phyloP scores from a whole-genome alignment of 805 yeast species.

The Brettanomyces naardenensis region DNA sequence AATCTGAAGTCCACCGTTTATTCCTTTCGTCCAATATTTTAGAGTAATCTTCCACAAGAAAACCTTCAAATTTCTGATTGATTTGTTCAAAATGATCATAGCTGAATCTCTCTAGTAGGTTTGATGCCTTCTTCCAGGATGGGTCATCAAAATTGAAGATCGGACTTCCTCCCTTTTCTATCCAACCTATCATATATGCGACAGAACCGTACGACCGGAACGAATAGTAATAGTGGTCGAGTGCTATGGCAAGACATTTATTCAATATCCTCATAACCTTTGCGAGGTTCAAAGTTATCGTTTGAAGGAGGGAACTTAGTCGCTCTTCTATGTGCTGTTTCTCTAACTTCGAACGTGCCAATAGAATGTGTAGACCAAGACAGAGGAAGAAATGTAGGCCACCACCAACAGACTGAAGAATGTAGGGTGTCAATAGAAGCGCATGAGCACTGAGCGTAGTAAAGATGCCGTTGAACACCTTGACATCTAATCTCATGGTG shows the following conservation, averaged over 20 bases:
- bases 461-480: slow-evolving; percentile 1
- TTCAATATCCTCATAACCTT: slow-evolving; percentile 7
- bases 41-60: not conserved
- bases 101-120: slow-evolving; percentile 4
- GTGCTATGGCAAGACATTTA: slow-evolving; percentile 10
- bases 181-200: slow-evolving; percentile 9
- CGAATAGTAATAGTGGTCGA: slow-evolving; percentile 15
- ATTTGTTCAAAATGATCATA: slow-evolving; percentile 6
- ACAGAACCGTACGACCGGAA: slow-evolving; percentile 9
- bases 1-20: slow-evolving; percentile 2
- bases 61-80: slow-evolving; percentile 9
- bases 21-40: not conserved
- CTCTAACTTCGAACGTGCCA: not conserved
- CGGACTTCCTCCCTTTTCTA: slow-evolving; percentile 12
- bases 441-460: slow-evolving; percentile 2
- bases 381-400: slow-evolving; percentile 3
- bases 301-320: not conserved
- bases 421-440: slow-evolving; percentile 1
- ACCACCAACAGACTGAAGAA: not conserved
- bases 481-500: not conserved
- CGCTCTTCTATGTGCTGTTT: not conserved
- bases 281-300: not conserved
- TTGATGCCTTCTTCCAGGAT: slow-evolving; percentile 1
- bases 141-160: slow-evolving; percentile 10
- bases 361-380: slow-evolving; percentile 1